These are phyloP conservation scores for Russula vinacea DNA, from an alignment of 768 basidiomycete species.

Conservation along the genomic window DNA sequence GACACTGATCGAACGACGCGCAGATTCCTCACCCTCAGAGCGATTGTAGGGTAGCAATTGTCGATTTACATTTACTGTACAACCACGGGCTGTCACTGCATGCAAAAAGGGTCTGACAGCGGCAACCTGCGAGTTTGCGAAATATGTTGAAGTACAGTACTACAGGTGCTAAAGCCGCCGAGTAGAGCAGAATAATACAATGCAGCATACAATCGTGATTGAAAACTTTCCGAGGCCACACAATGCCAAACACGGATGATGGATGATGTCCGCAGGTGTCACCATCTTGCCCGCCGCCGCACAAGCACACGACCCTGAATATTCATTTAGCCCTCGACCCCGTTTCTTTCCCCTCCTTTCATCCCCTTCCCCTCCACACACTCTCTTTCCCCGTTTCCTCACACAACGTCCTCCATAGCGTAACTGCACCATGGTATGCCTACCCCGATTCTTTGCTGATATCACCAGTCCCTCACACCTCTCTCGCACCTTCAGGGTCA, in stretches of 20 bases:
- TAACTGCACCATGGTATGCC: slow-evolving; percentile 16
- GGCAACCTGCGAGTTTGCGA: too few relatives aligned
- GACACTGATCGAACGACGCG: neutral
- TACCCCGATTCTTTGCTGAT: slow-evolving; percentile 3
- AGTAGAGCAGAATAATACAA: neutral
- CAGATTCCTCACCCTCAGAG: neutral
- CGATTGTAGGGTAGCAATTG: neutral
- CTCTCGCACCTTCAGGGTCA: slow-evolving; percentile 57
- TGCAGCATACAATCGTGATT: neutral
- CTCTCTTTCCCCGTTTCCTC: neutral
- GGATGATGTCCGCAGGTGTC: neutral
- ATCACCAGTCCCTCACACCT: slow-evolving; percentile 1
- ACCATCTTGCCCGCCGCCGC: slow-evolving; percentile 14
- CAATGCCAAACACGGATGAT: slow-evolving; percentile 25
- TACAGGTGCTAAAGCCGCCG: neutral
- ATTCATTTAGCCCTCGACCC: slow-evolving; percentile 21
- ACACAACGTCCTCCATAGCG: neutral
- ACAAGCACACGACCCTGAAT: slow-evolving; percentile 21
- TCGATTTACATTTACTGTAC: neutral
- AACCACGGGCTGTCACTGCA: neutral
- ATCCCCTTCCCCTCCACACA: neutral
- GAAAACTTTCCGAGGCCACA: slow-evolving; percentile 1
- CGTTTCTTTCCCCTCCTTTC: slow-evolving; percentile 7
- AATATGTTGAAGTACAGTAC: too few relatives aligned
- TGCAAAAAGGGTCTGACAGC: too few relatives aligned